Evolutionary conservation across 2,329 filamentous ascomycete species (phyloP), one percentile per base, ranked within the genome.

Genomic region (Madurella fahalii): DNA sequence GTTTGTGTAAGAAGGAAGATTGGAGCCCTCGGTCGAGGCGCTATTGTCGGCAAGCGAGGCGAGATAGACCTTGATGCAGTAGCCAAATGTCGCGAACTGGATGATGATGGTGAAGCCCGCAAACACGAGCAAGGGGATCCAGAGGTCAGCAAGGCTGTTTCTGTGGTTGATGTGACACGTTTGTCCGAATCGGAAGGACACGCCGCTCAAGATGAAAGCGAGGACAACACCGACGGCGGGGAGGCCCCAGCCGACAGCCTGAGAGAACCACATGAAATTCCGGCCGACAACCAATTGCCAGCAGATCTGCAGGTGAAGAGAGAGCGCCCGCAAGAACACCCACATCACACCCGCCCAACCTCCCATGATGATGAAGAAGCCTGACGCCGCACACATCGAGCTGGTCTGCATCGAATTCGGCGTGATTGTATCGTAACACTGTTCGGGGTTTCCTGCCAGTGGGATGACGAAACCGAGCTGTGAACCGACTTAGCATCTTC

Each of bases 261-360:
- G 85, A 2, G 93, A 85, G 61, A 83, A 81, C 77, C 90, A 90
- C 84, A 96, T 96, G 72, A 96, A 97, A 64, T 81, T 88, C 43
- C 85, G 82, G 40, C 94, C 94, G 4, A 95, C 89, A 8, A 93
- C 84, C 34, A 95, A 80, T 70, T 97, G 91, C 94, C 94, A 99
- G 76, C 92, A 96, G 61, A 99, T 96, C 71, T 97, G 94, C 25
- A 99, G 83, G 71, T 99, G 94, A 64, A 99, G 86, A 4, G 91
- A 95, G 34, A 97, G 74, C 0, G 93, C 89, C 59, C 94, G 85
- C 57, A 96, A 80, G 68, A 96, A 95, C 60, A 92, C 84, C 93
- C 94, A 99, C 71, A 95, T 85, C 32, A 90, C 83, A 44, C 86
- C 89, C 31, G 84, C 81, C 80, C 92, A 89, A 42, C 92, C 94